A percentile compares a stretch with the other conserved stretches of the same genome.
Conservation (phyloP, 106 monocot species). For the Alisma plantagoaquatica region DNA sequence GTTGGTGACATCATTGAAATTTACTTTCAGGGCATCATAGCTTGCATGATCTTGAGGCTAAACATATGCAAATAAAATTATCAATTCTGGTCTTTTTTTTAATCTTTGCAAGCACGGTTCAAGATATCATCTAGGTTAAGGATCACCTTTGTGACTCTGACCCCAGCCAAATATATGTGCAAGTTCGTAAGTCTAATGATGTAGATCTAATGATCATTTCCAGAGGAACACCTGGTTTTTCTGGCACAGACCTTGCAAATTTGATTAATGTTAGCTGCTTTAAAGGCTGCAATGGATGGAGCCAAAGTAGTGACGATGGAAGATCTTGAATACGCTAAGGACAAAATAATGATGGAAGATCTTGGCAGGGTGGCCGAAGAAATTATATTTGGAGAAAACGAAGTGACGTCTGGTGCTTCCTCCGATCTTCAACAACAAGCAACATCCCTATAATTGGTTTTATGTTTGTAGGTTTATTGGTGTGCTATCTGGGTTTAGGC, state of each 20-base stretch:
- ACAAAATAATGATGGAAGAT: conserved; percentile 98
- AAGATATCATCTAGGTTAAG: too few relatives aligned
- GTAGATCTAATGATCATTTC: conserved; percentile 90
- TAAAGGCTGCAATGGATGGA: conserved; percentile 99
- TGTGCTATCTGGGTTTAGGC: too few relatives aligned
- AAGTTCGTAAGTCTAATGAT: conserved; percentile 86
- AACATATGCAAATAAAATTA: too few relatives aligned
- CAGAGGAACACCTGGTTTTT: conserved; percentile 94
- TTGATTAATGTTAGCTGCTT: conserved; percentile 85
- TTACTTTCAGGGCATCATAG: too few relatives aligned
- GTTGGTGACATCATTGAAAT: too few relatives aligned
- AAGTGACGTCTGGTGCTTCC: conserved; percentile 91
- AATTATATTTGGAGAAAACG: conserved; percentile 85
- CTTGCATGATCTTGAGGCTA: too few relatives aligned
- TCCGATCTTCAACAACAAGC: conserved; percentile 87
- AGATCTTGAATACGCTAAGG: conserved; percentile 94
- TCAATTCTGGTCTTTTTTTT: too few relatives aligned
- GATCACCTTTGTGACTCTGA: too few relatives aligned
- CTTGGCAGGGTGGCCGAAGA: conserved; percentile 98
- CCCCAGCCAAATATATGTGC: too few relatives aligned
- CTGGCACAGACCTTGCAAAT: conserved; percentile 96
- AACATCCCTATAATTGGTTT: too few relatives aligned
- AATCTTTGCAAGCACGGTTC: too few relatives aligned
- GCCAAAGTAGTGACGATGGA: conserved; percentile 87
- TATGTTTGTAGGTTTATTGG: too few relatives aligned